phyloP scores from a whole-genome alignment of 116 monocot species.

The Thalassia testudinum region DNA sequence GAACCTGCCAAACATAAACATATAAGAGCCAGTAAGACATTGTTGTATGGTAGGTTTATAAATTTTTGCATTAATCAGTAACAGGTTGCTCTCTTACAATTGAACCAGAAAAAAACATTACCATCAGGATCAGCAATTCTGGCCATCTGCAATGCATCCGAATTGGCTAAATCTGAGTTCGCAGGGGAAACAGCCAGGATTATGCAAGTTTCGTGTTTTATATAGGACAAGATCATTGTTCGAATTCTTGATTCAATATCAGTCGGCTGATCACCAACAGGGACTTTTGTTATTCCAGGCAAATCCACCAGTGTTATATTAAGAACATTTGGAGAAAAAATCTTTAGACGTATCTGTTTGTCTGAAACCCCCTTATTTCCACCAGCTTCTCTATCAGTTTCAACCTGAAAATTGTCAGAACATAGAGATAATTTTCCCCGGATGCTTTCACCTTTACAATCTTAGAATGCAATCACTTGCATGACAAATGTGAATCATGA shows the following conservation, averaged over 20 bases:
- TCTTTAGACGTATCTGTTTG: conserved; percentile 20
- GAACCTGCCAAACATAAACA: conserved; percentile 10
- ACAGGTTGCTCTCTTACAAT: neutral
- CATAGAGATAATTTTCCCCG: no score
- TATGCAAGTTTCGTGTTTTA: conserved; percentile 24
- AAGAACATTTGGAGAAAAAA: conserved; percentile 29
- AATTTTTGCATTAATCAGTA: no score
- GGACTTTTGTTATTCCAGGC: conserved; percentile 26
- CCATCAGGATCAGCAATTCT: conserved; percentile 26
- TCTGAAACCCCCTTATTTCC: conserved; percentile 27
- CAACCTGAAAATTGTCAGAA: no score
- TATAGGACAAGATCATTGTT: conserved; percentile 21
- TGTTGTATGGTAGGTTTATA: no score
- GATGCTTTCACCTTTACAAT: no score
- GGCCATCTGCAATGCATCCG: conserved; percentile 25
- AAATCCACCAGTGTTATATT: conserved; percentile 30
- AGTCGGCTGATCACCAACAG: conserved; percentile 24
- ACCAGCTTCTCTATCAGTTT: conserved; percentile 29
- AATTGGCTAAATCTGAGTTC: conserved; percentile 23
- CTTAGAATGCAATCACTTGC: no score
- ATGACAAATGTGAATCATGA: no score
- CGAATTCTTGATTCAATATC: conserved; percentile 20
- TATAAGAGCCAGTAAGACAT: no score
- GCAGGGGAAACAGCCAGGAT: conserved; percentile 22
- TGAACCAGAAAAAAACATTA: conserved; percentile 1